These are phyloP conservation scores for Gossypium turneri DNA, from an alignment of 345 rosid species.

Conservation along the genomic window DNA sequence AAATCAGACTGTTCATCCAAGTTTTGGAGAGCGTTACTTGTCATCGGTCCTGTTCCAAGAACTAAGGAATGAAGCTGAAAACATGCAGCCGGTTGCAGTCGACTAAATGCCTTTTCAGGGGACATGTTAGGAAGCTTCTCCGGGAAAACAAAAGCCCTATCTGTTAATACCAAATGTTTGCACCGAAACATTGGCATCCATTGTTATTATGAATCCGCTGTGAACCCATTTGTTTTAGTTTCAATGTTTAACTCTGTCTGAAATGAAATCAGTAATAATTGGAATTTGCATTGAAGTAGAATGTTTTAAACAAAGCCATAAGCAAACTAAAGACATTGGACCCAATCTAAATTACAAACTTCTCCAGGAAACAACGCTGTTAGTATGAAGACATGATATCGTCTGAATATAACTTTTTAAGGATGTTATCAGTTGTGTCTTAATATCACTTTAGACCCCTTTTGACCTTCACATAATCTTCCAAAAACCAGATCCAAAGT, in stretches of 20 bases:
- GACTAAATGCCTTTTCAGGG: slow-evolving; percentile 37
- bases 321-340: no score
- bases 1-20: slow-evolving; percentile 73
- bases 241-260: background rate
- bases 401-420: no score
- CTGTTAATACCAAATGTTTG: background rate
- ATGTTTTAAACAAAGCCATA: no score
- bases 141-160: background rate
- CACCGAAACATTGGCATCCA: background rate
- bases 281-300: background rate
- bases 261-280: background rate
- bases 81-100: slow-evolving; percentile 87
- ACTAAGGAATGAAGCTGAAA: slow-evolving; percentile 81
- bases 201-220: background rate
- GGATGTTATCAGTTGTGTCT: no score
- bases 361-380: no score
- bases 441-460: no score
- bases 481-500: no score
- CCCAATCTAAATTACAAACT: no score
- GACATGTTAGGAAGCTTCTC: background rate
- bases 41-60: slow-evolving; percentile 82
- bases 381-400: no score
- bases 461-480: no score
- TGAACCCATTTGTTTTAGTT: background rate
- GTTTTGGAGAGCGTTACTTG: slow-evolving; percentile 92